These are phyloP conservation scores for Scytalidium sp. DNA, from an alignment of 2,329 filamentous ascomycete genomes.

Conservation along the genomic window DNA sequence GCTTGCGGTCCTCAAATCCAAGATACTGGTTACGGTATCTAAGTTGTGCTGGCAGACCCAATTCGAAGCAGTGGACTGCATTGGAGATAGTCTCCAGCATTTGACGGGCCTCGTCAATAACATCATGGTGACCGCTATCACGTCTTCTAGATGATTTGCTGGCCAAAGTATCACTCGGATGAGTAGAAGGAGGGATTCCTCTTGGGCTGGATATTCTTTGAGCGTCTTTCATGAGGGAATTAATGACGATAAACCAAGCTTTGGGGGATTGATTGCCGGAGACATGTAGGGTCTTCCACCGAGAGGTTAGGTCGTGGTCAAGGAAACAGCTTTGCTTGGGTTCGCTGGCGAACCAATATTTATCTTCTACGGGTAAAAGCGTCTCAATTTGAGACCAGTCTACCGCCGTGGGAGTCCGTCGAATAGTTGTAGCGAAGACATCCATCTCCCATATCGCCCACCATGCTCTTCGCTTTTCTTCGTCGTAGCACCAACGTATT, in stretches of 20 bases:
- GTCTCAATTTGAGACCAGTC: slow-evolving; percentile 33
- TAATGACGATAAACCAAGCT: slow-evolving; percentile 36
- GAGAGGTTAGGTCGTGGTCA: slow-evolving; percentile 23
- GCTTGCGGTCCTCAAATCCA: slow-evolving; percentile 18
- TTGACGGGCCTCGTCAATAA: slow-evolving; percentile 15
- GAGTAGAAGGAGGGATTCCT: slow-evolving; percentile 13
- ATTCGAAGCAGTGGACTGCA: slow-evolving; percentile 26
- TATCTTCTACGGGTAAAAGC: slow-evolving; percentile 32
- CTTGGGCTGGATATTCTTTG: slow-evolving; percentile 29
- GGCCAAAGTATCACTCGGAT: background rate
- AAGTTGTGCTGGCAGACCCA: slow-evolving; percentile 26
- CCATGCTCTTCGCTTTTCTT: slow-evolving; percentile 36
- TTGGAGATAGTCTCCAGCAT: slow-evolving; percentile 29
- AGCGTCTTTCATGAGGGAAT: slow-evolving; percentile 35
- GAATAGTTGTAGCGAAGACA: slow-evolving; percentile 37
- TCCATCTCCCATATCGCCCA: slow-evolving; percentile 43
- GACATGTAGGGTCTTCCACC: slow-evolving; percentile 29
- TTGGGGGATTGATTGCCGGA: slow-evolving; percentile 29
- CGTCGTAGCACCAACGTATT: slow-evolving; percentile 22
- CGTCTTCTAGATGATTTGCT: background rate
- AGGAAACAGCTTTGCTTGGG: slow-evolving; percentile 27
- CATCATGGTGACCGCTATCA: background rate
- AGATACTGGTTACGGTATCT: slow-evolving; percentile 29
- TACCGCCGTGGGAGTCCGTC: slow-evolving; percentile 33
- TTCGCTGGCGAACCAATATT: slow-evolving; percentile 28